Percentiles rank a stretch among this genome's conserved stretches.
These are phyloP conservation scores for Knoxdaviesia capensis DNA, from an alignment of 2,329 filamentous ascomycete genomes.

Conservation along the genomic window DNA sequence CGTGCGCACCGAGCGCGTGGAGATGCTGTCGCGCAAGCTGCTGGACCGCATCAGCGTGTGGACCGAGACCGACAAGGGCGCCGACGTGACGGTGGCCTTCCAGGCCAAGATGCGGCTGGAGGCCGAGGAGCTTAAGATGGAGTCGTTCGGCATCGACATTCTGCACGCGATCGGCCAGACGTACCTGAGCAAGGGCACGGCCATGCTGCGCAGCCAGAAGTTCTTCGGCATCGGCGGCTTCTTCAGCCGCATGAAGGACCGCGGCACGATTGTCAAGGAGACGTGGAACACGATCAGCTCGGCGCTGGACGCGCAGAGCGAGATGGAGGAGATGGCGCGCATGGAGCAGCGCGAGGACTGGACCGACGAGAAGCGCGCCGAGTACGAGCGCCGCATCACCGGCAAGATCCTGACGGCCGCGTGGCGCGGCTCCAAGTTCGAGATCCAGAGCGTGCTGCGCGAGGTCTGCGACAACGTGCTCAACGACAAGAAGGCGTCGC, in stretches of 20 bases:
- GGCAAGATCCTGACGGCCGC: conserved; percentile 96
- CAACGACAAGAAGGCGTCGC: conserved; percentile 55
- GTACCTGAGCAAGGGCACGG: conserved; percentile 72
- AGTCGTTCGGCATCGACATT: conserved; percentile 92
- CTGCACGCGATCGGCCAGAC: conserved; percentile 85
- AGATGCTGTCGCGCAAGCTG: conserved; percentile 66
- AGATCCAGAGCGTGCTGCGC: conserved; percentile 87
- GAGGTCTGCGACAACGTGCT: conserved; percentile 86
- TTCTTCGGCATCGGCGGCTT: conserved; percentile 92
- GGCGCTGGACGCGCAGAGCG: conserved; percentile 91
- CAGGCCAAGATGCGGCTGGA: conserved; percentile 87
- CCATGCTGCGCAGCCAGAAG: conserved; percentile 85
- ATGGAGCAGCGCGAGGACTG: conserved; percentile 90
- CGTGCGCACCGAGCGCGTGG: conserved; percentile 76
- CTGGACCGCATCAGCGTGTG: conserved; percentile 79
- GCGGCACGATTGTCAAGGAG: conserved; percentile 90
- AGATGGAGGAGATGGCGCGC: conserved; percentile 97
- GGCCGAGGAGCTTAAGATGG: conserved; percentile 97
- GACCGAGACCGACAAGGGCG: conserved; percentile 88
- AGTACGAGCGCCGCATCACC: conserved; percentile 89
- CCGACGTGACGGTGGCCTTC: conserved; percentile 73
- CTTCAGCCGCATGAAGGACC: conserved; percentile 85
- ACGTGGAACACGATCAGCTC: conserved; percentile 96
- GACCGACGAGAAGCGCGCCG: conserved; percentile 92
- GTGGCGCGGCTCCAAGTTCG: conserved; percentile 91